Evolutionary conservation across 371 early-diverging fungal genomes (phyloP), one percentile per base, ranked within the genome.

Genomic region (Capillidium rhysosporum): DNA sequence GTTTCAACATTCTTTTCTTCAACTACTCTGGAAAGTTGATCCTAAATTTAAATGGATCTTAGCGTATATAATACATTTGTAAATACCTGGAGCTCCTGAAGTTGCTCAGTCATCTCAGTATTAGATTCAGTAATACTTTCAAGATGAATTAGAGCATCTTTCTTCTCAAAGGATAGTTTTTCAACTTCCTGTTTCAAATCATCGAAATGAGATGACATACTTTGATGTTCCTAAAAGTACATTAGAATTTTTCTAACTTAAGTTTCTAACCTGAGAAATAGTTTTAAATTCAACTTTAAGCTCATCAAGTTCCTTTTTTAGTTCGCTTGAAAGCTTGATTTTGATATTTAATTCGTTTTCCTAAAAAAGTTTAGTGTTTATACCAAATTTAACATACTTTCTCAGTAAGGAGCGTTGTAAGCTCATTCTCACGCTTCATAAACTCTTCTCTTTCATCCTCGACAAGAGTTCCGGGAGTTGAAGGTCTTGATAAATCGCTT

Each of bases 361-460:
- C 55, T 53, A 43, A 29, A 43, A 14, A 16, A 5, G 18, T 7
- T 16, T 26, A 26, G 26, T 10, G 18, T 25, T 25, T 18, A 47
- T 25, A 12, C 5, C 20, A 41, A 53, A 10, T n/a, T 53, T 18
- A 43, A 29, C 9, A 38, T 59, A 86, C 89, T 62, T 89, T 91
- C 57, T 92, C 90, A 1, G 86, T 79, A 38, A 94, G 67, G 57
- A 85, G 81, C 60, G 94, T 91, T 60, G 77, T 77, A 46, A 94
- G 71, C 60, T 93, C 93, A 63, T 90, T 92, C 65, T 97, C 95
- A 40, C 95, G 80, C 56, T 78, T 77, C 69, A 93, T 60, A 55
- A 90, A 86, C 57, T 89, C 94, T 52, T 94, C 93, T 26, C 90
- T 73, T 61, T 94, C 93, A 61, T 93, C 95, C 45, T 85, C 76